Conservation (phyloP, 495 filamentous ascomycete genomes). For the Amphirosellinia nigrospora region DNA sequence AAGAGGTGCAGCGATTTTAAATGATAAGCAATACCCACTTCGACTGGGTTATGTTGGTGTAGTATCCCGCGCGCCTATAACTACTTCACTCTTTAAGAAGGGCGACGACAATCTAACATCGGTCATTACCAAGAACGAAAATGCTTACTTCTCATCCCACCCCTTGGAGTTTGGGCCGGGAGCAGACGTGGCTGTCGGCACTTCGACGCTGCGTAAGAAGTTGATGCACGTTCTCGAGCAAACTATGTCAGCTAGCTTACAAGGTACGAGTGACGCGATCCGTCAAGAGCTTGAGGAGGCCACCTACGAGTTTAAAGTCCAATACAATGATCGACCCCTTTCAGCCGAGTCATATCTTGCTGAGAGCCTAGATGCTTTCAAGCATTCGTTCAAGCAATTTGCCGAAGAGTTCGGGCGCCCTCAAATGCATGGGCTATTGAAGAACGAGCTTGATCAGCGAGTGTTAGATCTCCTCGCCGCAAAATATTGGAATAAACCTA, state of each 20-base stretch:
- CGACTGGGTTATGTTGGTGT: slow-evolving; percentile 97
- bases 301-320: slow-evolving; percentile 98
- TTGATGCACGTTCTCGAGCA: slow-evolving; percentile 97
- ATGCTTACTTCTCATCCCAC: slow-evolving; percentile 84
- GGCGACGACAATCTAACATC: slow-evolving; percentile 81
- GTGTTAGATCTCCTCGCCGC: slow-evolving; percentile 95
- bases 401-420: slow-evolving; percentile 86
- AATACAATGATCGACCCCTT: slow-evolving; percentile 95
- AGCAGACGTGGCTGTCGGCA: slow-evolving; percentile 76
- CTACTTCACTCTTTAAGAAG: slow-evolving; percentile 79
- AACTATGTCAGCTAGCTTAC: slow-evolving; percentile 91
- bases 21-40: slow-evolving; percentile 91
- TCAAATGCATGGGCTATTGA: slow-evolving; percentile 87
- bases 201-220: slow-evolving; percentile 86
- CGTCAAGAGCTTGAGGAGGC: slow-evolving; percentile 95
- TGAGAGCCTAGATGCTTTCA: slow-evolving; percentile 93
- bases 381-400: slow-evolving; percentile 96
- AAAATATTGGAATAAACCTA: slow-evolving; percentile 97
- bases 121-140: slow-evolving; percentile 86
- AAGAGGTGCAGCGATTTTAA: slow-evolving; percentile 77
- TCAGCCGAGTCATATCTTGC: slow-evolving; percentile 96
- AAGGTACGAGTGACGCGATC: slow-evolving; percentile 87
- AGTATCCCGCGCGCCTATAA: slow-evolving; percentile 76
- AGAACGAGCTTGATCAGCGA: slow-evolving; percentile 90
- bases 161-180: slow-evolving; percentile 78